Conservation (phyloP, 1,284 basidiomycete genomes). For the Ustilago cynodontis region DNA sequence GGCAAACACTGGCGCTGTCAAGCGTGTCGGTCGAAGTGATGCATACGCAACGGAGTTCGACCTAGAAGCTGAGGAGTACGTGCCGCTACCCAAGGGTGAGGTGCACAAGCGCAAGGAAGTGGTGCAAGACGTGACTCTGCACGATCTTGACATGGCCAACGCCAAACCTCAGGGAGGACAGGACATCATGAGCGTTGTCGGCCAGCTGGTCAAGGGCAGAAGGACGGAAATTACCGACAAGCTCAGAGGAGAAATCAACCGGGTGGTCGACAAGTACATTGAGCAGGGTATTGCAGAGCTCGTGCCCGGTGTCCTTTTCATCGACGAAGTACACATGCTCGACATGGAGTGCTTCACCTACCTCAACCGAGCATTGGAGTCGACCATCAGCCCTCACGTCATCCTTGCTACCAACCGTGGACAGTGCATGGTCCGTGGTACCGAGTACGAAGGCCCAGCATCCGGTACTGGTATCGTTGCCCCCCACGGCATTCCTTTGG, state of each 20-base stretch:
- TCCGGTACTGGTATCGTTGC: constrained; percentile 80
- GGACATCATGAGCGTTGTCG: constrained; percentile 99
- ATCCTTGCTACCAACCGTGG: constrained; percentile 97
- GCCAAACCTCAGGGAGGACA: constrained; percentile 92
- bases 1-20: constrained; percentile 92
- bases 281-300: constrained; percentile 98
- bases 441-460: constrained; percentile 72
- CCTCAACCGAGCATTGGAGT: constrained; percentile 93
- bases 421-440: constrained; percentile 89
- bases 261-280: constrained; percentile 97
- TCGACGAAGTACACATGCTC: constrained; percentile 99
- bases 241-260: constrained; percentile 93
- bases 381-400: constrained; percentile 95
- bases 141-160: constrained; percentile 96
- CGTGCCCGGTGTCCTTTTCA: constrained; percentile 96
- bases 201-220: constrained; percentile 92
- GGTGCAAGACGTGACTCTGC: constrained; percentile 95
- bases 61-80: constrained; percentile 97
- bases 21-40: constrained; percentile 96
- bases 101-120: constrained; percentile 98
- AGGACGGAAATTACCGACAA: constrained; percentile 98
- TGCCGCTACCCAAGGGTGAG: constrained; percentile 96
- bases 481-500: constrained; percentile 93
- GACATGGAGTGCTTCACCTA: constrained; percentile 99
- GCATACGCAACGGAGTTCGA: constrained; percentile 99